phyloP scores from a whole-genome alignment of 345 rosid species.

The Citrus reticulata region DNA sequence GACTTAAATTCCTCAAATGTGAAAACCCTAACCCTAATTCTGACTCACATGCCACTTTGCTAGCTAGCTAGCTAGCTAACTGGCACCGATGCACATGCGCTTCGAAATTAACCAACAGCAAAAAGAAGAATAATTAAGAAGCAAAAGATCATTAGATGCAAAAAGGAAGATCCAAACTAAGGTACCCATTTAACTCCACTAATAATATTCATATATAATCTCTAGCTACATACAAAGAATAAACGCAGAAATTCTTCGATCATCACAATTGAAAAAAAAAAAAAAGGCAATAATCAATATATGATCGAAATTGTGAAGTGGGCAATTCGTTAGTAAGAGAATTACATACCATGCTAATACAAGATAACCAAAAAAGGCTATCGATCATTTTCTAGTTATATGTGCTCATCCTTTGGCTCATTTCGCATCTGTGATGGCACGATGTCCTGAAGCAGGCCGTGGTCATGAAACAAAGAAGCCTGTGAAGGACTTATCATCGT shows the following conservation, averaged over 20 bases:
- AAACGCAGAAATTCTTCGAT: slow-evolving; percentile 10
- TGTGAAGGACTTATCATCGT: slow-evolving; percentile 8
- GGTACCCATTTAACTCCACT: slow-evolving; percentile 17
- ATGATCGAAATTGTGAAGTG: slow-evolving; percentile 10
- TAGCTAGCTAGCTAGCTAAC: background rate
- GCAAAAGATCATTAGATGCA: background rate
- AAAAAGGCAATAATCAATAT: background rate
- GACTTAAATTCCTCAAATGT: slow-evolving; percentile 5
- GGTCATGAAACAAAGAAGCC: slow-evolving; percentile 45
- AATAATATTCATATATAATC: slow-evolving; percentile 1
- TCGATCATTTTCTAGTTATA: background rate
- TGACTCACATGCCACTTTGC: background rate
- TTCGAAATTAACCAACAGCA: background rate
- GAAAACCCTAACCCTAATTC: slow-evolving; percentile 50
- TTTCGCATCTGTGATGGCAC: slow-evolving; percentile 70
- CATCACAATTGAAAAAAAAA: background rate
- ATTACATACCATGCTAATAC: slow-evolving; percentile 30
- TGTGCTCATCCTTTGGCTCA: slow-evolving; percentile 28
- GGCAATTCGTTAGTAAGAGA: slow-evolving; percentile 25
- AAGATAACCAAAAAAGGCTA: background rate
- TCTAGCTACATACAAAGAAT: slow-evolving; percentile 27
- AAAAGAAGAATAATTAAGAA: background rate
- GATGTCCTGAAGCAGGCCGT: slow-evolving; percentile 93
- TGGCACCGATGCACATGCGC: background rate
- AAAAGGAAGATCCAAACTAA: slow-evolving; percentile 7